phyloP scores from a whole-genome alignment of 495 filamentous ascomycete genomes.

The Penicillium turbatum region DNA sequence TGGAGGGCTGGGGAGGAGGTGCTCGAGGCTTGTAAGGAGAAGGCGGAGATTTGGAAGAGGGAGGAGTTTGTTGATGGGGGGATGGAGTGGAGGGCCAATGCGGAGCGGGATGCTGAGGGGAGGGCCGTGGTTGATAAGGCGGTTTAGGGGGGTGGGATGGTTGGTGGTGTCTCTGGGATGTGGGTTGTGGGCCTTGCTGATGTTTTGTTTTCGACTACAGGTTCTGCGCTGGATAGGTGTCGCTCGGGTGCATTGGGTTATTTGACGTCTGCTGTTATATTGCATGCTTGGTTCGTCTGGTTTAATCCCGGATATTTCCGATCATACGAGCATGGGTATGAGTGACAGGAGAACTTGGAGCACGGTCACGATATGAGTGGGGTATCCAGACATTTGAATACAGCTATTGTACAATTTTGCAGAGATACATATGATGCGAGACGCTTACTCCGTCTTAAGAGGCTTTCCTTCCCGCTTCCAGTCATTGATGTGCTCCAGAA shows the following conservation, averaged over 20 bases:
- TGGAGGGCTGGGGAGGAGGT: slow-evolving; percentile 89
- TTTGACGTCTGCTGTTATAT: not conserved
- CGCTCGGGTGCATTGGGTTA: too few species aligned
- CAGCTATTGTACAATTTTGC: slow-evolving; percentile 30
- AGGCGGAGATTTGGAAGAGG: slow-evolving; percentile 91
- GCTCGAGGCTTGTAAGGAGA: slow-evolving; percentile 79
- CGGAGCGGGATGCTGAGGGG: slow-evolving; percentile 61
- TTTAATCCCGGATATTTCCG: too few species aligned
- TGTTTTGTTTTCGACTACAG: not conserved
- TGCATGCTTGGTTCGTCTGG: not conserved
- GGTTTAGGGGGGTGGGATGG: not conserved
- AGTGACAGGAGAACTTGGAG: not conserved
- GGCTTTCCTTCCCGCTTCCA: slow-evolving; percentile 63
- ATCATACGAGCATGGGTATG: not conserved
- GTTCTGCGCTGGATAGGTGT: not conserved
- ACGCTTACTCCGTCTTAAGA: slow-evolving; percentile 34
- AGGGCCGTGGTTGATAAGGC: slow-evolving; percentile 2
- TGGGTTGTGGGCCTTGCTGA: not conserved
- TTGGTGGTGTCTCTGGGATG: not conserved
- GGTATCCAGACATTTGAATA: slow-evolving; percentile 26
- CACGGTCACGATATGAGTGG: slow-evolving; percentile 16
- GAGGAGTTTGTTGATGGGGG: slow-evolving; percentile 85
- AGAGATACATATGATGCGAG: slow-evolving; percentile 14
- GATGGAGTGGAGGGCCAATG: slow-evolving; percentile 86
- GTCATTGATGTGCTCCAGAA: slow-evolving; percentile 83